phyloP scores from a whole-genome alignment of 495 filamentous ascomycete genomes.

The Letharia lupina region DNA sequence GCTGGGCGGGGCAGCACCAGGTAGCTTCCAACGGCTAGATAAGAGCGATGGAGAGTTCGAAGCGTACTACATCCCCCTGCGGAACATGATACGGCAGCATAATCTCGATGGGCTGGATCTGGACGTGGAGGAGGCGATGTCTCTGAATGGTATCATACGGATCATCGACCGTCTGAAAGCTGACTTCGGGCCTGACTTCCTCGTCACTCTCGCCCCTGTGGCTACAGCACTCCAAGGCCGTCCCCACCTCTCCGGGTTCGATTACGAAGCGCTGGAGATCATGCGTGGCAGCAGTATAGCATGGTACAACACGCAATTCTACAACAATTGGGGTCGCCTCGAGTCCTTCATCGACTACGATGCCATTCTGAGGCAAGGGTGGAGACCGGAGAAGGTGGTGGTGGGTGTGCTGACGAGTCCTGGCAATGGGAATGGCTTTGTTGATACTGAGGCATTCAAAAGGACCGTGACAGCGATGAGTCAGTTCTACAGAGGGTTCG shows the following conservation, averaged over 20 bases:
- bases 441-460: slow-evolving; percentile 41
- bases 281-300: slow-evolving; percentile 55
- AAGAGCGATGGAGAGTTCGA: slow-evolving; percentile 50
- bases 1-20: slow-evolving; percentile 71
- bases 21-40: slow-evolving; percentile 61
- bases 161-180: slow-evolving; percentile 61
- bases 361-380: slow-evolving; percentile 53
- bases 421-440: slow-evolving; percentile 55
- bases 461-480: slow-evolving; percentile 39
- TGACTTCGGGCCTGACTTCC: slow-evolving; percentile 62
- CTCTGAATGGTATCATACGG: slow-evolving; percentile 55
- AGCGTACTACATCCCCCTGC: slow-evolving; percentile 56
- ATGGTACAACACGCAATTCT: slow-evolving; percentile 85
- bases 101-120: slow-evolving; percentile 67
- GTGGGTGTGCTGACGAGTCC: slow-evolving; percentile 65
- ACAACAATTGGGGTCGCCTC: slow-evolving; percentile 68
- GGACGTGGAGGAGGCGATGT: slow-evolving; percentile 76
- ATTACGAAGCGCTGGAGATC: slow-evolving; percentile 57
- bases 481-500: slow-evolving; percentile 53
- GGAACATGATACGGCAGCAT: slow-evolving; percentile 47
- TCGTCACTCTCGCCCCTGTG: slow-evolving; percentile 73
- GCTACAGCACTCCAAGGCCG: slow-evolving; percentile 56
- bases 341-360: slow-evolving; percentile 53
- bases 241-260: slow-evolving; percentile 65
- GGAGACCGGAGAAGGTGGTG: slow-evolving; percentile 57